Evolutionary conservation across 805 yeast genomes (phyloP), one percentile per base, ranked within the genome.

Genomic region (Kregervanrija delftensis): DNA sequence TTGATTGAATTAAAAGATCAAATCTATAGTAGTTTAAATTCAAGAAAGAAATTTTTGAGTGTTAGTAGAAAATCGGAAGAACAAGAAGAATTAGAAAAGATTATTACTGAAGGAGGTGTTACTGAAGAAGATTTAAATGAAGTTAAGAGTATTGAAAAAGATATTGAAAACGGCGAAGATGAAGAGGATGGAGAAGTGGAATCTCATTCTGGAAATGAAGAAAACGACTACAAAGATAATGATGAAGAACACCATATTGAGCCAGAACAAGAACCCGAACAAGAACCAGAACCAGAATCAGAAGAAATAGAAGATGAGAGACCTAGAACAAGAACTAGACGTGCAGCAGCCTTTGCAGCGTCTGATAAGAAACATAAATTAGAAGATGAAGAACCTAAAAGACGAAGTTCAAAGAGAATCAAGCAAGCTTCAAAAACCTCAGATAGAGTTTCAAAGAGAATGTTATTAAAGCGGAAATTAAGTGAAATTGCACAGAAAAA

Each of bases 11-110:
- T 79, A 17, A 73, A 75, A 49, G 83, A 76, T 10, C 72, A 74
- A 13, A 70, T 85, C 17, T 58, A 59, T 32, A 63, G 70, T 11
- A 76, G 88, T 52, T 76, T 86, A 52, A 67, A 61, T 10, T 74
- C 86, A 1, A 72, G 95, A 47, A 67, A 75, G 28, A 73, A 72
- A 46, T 77, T 83, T 3, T 59, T 81, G 42, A 69, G 68, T 45
- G 49, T 73, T 22, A 79, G 71, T 43, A 67, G 40, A 66, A 41
- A 65, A 64, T 2, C 65, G 64, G 67, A 60, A 28, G 55, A 49
- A 1, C 61, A 58, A 28, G 56, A 60, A 33, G 66, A 58, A 33
- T 47, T 39, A 2, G 49, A 38, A 15, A 11, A 32, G 9, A 39
- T 42, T 17, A 14, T 11, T 6, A 45, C 59, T 2, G 76, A 69